Conservation (phyloP, 176 grass and related monocot species). For the Echinochloa phyllopogon region DNA sequence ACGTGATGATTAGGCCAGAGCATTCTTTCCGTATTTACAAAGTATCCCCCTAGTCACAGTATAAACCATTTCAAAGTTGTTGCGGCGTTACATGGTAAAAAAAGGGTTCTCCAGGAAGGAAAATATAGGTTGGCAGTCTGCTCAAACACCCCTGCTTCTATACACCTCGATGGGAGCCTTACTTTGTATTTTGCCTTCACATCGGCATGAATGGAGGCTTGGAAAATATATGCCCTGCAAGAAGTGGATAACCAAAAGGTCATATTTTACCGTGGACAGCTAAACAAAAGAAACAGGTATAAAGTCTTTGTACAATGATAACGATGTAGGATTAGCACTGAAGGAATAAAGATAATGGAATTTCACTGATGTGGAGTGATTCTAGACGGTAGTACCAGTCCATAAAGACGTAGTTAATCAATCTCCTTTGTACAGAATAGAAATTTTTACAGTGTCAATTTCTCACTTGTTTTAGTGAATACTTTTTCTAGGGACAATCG, state of each 20-base stretch:
- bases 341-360: not conserved
- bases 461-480: not conserved
- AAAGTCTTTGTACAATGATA: conserved; percentile 27
- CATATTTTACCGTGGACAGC: conserved; percentile 16
- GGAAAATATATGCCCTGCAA: conserved; percentile 68
- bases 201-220: conserved; percentile 59
- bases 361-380: not conserved
- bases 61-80: conserved; percentile 42
- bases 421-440: not conserved
- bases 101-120: conserved; percentile 27
- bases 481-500: not conserved
- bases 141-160: conserved; percentile 38
- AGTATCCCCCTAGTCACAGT: conserved; percentile 40
- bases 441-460: not conserved
- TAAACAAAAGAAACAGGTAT: conserved; percentile 13
- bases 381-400: conserved; percentile 8
- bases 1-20: not conserved
- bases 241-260: conserved; percentile 25
- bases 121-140: conserved; percentile 32
- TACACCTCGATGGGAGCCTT: conserved; percentile 45
- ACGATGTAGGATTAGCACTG: not conserved
- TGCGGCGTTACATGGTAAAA: conserved; percentile 48
- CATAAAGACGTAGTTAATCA: not conserved
- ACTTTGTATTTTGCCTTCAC: conserved; percentile 40
- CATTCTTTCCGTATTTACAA: conserved; percentile 51